Conservation (phyloP, 441 rosid genomes). For the Croton laevigatus region DNA sequence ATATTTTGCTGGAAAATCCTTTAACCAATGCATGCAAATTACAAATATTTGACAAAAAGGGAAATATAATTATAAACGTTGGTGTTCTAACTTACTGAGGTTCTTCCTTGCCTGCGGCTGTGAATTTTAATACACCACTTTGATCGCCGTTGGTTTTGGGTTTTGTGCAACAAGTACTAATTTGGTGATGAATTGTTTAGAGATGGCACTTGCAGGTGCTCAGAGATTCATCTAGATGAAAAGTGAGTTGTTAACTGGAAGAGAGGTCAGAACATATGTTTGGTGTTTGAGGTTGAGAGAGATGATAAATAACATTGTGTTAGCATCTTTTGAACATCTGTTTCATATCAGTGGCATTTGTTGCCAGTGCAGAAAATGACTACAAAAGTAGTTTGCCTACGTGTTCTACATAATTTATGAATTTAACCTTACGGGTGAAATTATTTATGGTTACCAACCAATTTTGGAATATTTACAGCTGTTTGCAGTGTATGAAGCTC, state of each 20-base stretch:
- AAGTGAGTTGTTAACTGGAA: neutral
- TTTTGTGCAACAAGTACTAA: neutral
- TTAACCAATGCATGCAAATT: neutral
- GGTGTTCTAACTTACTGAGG: neutral
- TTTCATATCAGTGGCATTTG: constrained; percentile 2
- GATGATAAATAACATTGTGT: neutral
- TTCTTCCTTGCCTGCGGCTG: neutral
- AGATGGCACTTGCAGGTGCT: neutral
- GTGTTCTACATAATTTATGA: neutral
- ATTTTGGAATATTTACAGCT: constrained; percentile 5
- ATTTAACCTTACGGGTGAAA: neutral
- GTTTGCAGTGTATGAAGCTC: neutral
- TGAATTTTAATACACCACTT: neutral
- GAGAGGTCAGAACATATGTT: neutral
- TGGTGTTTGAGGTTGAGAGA: constrained; percentile 7
- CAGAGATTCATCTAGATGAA: neutral
- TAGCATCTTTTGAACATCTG: neutral
- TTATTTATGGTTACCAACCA: constrained; percentile 3
- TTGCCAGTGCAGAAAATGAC: neutral
- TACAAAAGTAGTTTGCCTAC: neutral
- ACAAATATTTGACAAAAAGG: neutral
- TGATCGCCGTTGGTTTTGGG: neutral
- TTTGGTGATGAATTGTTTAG: neutral
- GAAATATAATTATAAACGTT: neutral
- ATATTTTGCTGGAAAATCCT: neutral